Evolutionary conservation across 2,329 filamentous ascomycete species (phyloP), one percentile per base, ranked within the genome.

Genomic region (Aspergillus thermomutatus): DNA sequence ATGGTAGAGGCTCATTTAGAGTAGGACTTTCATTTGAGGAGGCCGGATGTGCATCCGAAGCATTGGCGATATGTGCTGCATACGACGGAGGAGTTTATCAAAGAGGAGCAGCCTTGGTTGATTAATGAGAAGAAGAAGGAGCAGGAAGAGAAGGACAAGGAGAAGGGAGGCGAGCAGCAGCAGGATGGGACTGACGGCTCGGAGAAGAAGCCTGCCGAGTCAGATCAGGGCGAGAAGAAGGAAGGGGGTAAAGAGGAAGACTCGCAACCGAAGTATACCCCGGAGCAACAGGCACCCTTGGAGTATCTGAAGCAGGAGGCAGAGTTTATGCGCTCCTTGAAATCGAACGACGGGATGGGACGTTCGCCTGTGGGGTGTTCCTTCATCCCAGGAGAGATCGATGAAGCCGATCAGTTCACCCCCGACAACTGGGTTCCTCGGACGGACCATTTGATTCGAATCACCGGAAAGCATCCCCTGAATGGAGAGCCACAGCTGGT

Each of bases 351-450:
- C 45, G 79, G 79, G 19, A 75, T 73, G 53, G 66, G 67, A 3
- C 62, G 62, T 3, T 77, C 73, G 17, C 76, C 77, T 9, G 67
- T 70, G 21, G 69, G 70, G 11, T 62, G 0, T 64, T 66, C 0
- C 69, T 76, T 9, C 66, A 67, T 6, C 59, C 66, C 0, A 77
- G 69, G 76, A 4, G 67, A 71, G 4, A 80, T 82, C 53, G 77
- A 82, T 50, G 79, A 81, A 60, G 69, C 72, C 2, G 81, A 83
- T 58, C 79, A 82, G 45, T 80, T 80, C 59, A 77, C 76, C 1
- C 80, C 80, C 0, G 80, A 83, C 64, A 83, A 82, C 56, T 83
- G 80, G 81, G 70, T 83, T 1, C 80, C 80, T 3, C 75, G 80
- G 8, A 76, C 73, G 1, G 67, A 70, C 0, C 64, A 79, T 26